Percentiles rank a stretch among this genome's conserved stretches.
Conservation (phyloP, 176 grass and related monocot species). For the Panicum miliaceum region DNA sequence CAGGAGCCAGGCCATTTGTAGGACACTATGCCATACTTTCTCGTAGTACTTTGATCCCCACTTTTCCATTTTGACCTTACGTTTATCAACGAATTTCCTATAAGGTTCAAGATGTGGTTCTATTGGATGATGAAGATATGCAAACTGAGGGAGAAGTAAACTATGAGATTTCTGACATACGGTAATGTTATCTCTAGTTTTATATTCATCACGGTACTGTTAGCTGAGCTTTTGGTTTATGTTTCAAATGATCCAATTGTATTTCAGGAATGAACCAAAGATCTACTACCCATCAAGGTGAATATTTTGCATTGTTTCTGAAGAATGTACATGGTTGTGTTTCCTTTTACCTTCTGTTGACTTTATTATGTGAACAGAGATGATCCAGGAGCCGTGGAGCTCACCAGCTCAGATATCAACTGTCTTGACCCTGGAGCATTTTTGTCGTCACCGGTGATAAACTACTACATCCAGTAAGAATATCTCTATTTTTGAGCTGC, state of each 20-base stretch:
- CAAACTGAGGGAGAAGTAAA: slow-evolving; percentile 44
- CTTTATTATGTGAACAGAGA: slow-evolving; percentile 64
- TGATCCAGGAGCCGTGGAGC: slow-evolving; percentile 71
- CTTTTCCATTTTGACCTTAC: slow-evolving; percentile 32
- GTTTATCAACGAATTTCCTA: not conserved
- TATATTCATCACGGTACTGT: slow-evolving; percentile 11
- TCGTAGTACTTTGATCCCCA: slow-evolving; percentile 31
- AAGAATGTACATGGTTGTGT: slow-evolving; percentile 12
- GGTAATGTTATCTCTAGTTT: slow-evolving; percentile 40
- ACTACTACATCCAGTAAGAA: slow-evolving; percentile 87
- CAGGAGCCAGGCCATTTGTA: slow-evolving; percentile 11
- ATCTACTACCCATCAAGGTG: slow-evolving; percentile 91
- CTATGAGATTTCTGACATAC: slow-evolving; percentile 28
- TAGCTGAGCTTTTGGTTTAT: slow-evolving; percentile 15
- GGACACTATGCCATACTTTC: not conserved
- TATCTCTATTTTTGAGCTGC: slow-evolving; percentile 14
- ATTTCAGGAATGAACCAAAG: slow-evolving; percentile 64
- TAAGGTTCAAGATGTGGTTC: slow-evolving; percentile 64
- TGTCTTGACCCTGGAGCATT: slow-evolving; percentile 70
- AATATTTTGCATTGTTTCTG: slow-evolving; percentile 34
- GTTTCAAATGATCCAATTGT: slow-evolving; percentile 30
- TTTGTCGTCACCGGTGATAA: slow-evolving; percentile 83
- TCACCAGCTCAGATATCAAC: slow-evolving; percentile 62
- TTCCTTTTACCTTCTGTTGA: slow-evolving; percentile 25
- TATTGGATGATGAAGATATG: slow-evolving; percentile 77